Conservation (phyloP, 2,329 filamentous ascomycete genomes). For the Microascus cirrosus region DNA sequence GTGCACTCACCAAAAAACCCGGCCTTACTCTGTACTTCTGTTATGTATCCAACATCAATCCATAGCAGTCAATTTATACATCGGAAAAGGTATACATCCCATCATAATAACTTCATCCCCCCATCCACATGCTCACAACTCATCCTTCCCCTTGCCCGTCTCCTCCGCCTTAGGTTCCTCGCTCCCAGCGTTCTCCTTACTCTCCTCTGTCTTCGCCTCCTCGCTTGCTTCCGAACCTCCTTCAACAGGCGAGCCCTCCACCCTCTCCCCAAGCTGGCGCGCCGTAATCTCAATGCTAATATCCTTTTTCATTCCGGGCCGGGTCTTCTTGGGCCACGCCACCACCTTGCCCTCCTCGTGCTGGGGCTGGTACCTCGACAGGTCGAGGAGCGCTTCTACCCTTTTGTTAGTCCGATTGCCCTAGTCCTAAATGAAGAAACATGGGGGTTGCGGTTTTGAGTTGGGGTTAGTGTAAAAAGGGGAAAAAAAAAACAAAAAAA, state of each 20-base stretch:
- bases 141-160: slow-evolving; percentile 12
- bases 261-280: slow-evolving; percentile 18
- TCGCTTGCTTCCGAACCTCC: slow-evolving; percentile 1
- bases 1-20: no score
- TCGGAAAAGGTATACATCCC: no score
- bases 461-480: not conserved
- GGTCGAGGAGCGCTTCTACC: slow-evolving; percentile 15
- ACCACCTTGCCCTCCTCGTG: slow-evolving; percentile 15
- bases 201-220: not conserved
- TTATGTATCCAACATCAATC: no score
- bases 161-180: slow-evolving; percentile 4
- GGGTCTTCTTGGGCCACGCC: slow-evolving; percentile 18
- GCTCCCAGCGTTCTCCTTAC: not conserved
- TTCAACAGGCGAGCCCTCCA: slow-evolving; percentile 1
- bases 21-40: no score
- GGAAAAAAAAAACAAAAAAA: slow-evolving; percentile 1
- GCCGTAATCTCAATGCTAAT: slow-evolving; percentile 24
- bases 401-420: not conserved
- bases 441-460: no score
- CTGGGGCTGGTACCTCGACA: slow-evolving; percentile 15
- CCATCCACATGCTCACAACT: slow-evolving; percentile 11
- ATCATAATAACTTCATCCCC: not conserved
- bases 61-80: no score
- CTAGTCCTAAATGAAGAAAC: no score
- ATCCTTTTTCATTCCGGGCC: slow-evolving; percentile 15